Conservation (phyloP, 257 asterid species). For the Solanum raphanifolium region DNA sequence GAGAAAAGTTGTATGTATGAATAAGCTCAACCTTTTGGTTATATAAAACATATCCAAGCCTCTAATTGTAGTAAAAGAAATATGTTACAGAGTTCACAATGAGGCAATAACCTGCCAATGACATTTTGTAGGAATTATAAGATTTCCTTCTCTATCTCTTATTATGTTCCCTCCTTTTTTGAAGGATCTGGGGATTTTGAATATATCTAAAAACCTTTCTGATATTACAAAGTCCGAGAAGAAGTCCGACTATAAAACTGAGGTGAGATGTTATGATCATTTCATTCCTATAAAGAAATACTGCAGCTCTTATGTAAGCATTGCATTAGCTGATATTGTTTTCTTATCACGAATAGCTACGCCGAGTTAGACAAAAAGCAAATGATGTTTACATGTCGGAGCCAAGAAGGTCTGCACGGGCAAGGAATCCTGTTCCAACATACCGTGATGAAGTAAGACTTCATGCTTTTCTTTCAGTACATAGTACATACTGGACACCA, state of each 20-base stretch:
- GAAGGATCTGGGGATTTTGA: conserved; percentile 77
- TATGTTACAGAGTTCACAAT: background rate
- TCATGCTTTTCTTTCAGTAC: background rate
- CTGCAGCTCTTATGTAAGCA: background rate
- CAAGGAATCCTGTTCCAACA: conserved; percentile 48
- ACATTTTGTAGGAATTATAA: background rate
- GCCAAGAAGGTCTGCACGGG: conserved; percentile 87
- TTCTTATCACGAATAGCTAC: conserved; percentile 21
- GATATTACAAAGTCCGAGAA: conserved; percentile 36
- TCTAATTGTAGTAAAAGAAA: background rate
- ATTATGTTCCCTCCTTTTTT: background rate
- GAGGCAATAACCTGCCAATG: background rate
- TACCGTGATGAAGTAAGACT: conserved; percentile 71
- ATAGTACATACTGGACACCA: background rate
- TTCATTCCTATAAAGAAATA: background rate
- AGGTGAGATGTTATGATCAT: conserved; percentile 27
- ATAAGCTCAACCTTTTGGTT: background rate
- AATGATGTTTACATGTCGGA: conserved; percentile 19
- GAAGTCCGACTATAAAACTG: conserved; percentile 18
- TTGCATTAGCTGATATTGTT: background rate
- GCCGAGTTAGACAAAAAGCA: conserved; percentile 21
- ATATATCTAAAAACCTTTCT: conserved; percentile 48
- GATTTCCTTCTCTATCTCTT: background rate
- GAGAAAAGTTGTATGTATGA: background rate
- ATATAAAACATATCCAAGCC: background rate